These are phyloP conservation scores for Acanthamoeba culbertsoni DNA, from an alignment of 208 protist species.

Conservation along the genomic window DNA sequence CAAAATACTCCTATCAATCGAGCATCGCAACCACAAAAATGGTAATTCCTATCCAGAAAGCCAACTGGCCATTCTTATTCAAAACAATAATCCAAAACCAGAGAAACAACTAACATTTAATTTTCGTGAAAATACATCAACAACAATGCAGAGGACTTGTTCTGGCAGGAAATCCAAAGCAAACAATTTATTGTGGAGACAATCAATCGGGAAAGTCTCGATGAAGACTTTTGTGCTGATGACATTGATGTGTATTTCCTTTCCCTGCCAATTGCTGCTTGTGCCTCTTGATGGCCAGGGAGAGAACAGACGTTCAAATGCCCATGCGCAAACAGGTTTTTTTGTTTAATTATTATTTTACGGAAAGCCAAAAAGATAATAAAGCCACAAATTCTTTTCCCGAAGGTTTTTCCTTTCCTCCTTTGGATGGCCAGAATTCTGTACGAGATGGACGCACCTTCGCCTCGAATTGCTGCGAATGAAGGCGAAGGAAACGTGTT, in stretches of 20 bases:
- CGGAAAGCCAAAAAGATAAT: background rate
- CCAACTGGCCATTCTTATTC: background rate
- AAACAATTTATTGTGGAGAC: background rate
- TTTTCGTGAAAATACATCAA: background rate
- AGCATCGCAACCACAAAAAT: background rate
- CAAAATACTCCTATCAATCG: constrained; percentile 18
- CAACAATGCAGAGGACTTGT: background rate
- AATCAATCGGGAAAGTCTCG: background rate
- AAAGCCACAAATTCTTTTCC: background rate
- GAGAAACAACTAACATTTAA: background rate
- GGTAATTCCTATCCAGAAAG: background rate
- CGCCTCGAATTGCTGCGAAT: background rate
- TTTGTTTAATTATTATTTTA: background rate
- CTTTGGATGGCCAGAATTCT: background rate
- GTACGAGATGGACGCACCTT: background rate
- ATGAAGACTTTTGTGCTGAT: constrained; percentile 39
- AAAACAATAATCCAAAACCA: background rate
- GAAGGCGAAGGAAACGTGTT: background rate
- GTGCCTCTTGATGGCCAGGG: background rate
- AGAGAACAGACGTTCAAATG: no score
- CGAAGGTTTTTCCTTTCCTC: no score
- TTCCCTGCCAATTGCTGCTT: background rate
- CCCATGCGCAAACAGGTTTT: background rate
- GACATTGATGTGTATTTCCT: constrained; percentile 46
- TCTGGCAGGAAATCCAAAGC: background rate